Base-by-base conservation (phyloP, 2,329 filamentous ascomycete genomes). In the Stemphylium beticola region DNA sequence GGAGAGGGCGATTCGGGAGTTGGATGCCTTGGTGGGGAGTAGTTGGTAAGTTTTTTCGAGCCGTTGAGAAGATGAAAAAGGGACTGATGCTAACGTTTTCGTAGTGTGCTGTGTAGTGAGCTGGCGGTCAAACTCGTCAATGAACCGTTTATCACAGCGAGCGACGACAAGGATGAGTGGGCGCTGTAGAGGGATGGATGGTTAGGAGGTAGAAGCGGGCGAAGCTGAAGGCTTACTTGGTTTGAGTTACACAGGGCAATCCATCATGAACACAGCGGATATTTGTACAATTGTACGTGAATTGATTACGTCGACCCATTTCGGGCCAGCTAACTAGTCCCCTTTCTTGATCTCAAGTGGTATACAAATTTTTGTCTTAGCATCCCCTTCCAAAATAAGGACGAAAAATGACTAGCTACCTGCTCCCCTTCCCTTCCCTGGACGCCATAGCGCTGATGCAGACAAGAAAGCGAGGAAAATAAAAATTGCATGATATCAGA, bases 101-200 rank as follows among this genome's bases (percentile, higher is more conserved):
- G 9, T 40, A 95, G 93, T 81, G 92, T 98, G 49, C 79, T 99
- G 17, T 99, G 95, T 76, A 93, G 92, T 71, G 95, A 99, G 62
- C 86, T 96, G 77, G 95, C 93, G 2, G 96, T 99, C 70, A 96
- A 93, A 79, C 85, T 90, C 68, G 91, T 99, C 54, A 92, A 97
- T 67, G 92, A 96, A 78, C 93, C 95, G 0, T 98, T 99, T 72
- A 85, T 98, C 52, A 85, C 83, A 32, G 78, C 83, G 4, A 82
- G 83, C 18, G 93, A 97, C 67, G 84, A 93, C 72, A 79, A 80
- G 60, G 85, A 87, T 51, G 92, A 96, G 68, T 99, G 95, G 95
- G 87, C 85, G 46, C 75, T 81, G 50, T 81, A 26, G 10, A 17
- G 9, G 26, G 26, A 11, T 29, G 26, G 26, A 11, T 11, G 2